A percentile compares a stretch with the other conserved stretches of the same genome.
phyloP scores from a whole-genome alignment of 345 rosid genomes.

The Litchi chinensis region DNA sequence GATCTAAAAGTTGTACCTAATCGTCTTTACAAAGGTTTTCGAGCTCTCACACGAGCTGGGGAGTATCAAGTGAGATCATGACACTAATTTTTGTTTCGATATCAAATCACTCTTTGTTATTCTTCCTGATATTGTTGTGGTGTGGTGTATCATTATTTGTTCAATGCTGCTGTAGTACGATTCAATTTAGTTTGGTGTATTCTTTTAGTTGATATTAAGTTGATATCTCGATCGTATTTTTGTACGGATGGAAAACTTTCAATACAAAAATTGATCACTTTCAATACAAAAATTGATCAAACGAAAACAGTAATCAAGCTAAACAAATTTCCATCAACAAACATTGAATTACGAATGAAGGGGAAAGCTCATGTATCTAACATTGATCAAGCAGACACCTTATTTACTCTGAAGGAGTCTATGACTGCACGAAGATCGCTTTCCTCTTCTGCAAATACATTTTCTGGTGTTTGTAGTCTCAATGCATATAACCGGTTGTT shows the following conservation, averaged over 20 bases:
- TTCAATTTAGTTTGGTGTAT: background rate
- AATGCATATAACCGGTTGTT: constrained; percentile 77
- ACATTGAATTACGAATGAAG: background rate
- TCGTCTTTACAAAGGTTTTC: constrained; percentile 88
- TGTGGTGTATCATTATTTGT: background rate
- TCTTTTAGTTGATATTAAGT: background rate
- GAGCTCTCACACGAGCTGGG: constrained; percentile 82
- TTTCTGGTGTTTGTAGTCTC: constrained; percentile 91
- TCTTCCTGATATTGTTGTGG: background rate
- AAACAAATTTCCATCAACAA: background rate
- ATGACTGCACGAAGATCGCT: constrained; percentile 79
- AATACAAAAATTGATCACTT: no score
- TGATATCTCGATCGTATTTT: background rate
- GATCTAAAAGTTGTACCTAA: constrained; percentile 64
- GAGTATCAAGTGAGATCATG: constrained; percentile 82
- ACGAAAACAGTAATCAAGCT: no score
- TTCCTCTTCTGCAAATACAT: constrained; percentile 80
- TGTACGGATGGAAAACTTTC: background rate
- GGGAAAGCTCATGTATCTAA: background rate
- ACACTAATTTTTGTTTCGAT: constrained; percentile 16
- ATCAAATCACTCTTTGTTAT: background rate
- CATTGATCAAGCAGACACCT: constrained; percentile 42
- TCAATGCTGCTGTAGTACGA: background rate
- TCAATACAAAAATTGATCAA: no score
- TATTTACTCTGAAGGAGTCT: constrained; percentile 89